Base-by-base conservation (phyloP, 2,329 filamentous ascomycete genomes). In the Calonectria pauciramosa region DNA sequence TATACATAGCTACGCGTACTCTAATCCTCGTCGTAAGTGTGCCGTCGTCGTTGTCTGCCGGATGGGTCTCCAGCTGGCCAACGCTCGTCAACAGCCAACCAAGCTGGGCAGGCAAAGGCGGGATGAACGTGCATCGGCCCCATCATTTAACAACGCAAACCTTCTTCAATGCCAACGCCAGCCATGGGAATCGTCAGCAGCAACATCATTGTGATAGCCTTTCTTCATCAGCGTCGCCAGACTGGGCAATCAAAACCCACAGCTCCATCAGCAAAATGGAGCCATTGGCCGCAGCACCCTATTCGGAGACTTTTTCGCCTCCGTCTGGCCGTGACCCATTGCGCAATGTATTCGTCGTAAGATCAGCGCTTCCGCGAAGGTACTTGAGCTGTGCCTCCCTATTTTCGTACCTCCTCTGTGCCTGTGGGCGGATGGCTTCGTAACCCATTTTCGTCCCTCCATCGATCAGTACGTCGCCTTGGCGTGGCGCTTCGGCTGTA, bases 351-450 rank as follows among this genome's bases (percentile, higher is more conserved):
- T 63, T 72, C 56, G 71, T 77, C 75, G 76, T 78, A 78, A 80
- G 77, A 80, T 80, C 76, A 74, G 75, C 79, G 70, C 76, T 51
- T 70, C 70, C 64, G 63, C 49, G 70, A 71, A 70, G 47, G 56
- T 28, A 38, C 44, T 63, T 38, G 72, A 75, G 64, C 68, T 70
- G 65, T 20, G 23, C 51, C 54, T 44, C 56, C 56, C 32, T 66
- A 51, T 64, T 66, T 59, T 49, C 44, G 44, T 67, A 68, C 52
- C 41, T 41, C 41, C 30, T 59, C n/a, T 54, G 14, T 30, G 60
- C 36, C 18, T 30, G 13, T 16, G 38, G 10, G 18, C 26, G 23
- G 30, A 41, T 16, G 56, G 34, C 36, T 41, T 41, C 56, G 56
- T 41, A 36, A 63, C 38, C 23, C 56, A 26, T 41, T 41, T 47